Base-by-base conservation (phyloP, 192 early-diverging fungal genomes). In the Rhizoclosmatium globosum region DNA sequence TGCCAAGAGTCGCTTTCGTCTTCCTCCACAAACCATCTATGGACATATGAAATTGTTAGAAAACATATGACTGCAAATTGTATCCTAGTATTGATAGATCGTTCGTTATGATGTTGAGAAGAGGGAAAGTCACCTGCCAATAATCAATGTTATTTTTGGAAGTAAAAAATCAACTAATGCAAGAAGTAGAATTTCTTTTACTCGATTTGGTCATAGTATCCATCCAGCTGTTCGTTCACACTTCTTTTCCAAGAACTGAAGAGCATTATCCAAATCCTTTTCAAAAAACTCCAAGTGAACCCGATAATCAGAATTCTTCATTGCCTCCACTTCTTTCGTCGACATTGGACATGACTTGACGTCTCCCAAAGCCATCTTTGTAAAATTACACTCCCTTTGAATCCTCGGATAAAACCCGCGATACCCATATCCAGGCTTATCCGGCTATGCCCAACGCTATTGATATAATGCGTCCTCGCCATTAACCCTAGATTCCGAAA, bases 301-400 rank as follows among this genome's bases (percentile, higher is more conserved):
- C 11, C 69, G 19, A 57, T 71, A 71, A 71, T 71, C 69, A 7
- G 69, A 71, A 58, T 71, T 71, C 48, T 71, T 71, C 69, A 71
- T 71, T 45, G 69, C 69, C 39, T 71, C 69, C 17, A 71, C 39
- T 71, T 71, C 69, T 45, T 71, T 71, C 11, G n/a, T 31, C 23
- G 69, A 56, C 69, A 71, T 50, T 15, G 48, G 69, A 71, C 69
- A 71, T 0, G 46, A 11, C 4, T 21, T 57, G 15, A 71, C 48
- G 38, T 71, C 56, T 41, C 69, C 69, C 48, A n/a, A 4, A 17
- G 48, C 69, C 69, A 71, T 71, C 47, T n/a, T n/a, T 21, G 69
- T 71, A 58, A 71, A 71, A 57, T 71, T 71, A 45, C 69, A 71
- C 41, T 71, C 69, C 9, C 50, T 47, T 48, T 13, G 4, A 6